These are phyloP conservation scores for Claviceps digitariae DNA, from an alignment of 2,329 filamentous ascomycete genomes.

Conservation along the genomic window DNA sequence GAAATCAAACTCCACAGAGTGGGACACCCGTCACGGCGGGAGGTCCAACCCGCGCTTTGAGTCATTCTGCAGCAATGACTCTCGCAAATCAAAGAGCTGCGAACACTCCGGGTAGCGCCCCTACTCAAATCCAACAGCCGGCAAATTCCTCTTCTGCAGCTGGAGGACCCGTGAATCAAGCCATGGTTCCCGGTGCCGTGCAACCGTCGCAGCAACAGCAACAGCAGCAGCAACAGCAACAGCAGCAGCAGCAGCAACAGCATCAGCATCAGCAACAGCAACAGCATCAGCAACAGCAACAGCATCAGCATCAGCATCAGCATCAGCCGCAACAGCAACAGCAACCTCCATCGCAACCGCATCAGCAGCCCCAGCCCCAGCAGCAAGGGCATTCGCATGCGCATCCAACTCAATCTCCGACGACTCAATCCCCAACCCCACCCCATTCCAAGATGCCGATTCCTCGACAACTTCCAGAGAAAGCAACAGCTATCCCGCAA, in stretches of 20 bases:
- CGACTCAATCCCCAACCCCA: constrained; percentile 26
- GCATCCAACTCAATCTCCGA: constrained; percentile 31
- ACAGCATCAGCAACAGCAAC: constrained; percentile 18
- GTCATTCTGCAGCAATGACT: constrained; percentile 35
- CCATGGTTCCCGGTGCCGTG: constrained; percentile 19
- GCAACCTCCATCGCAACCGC: constrained; percentile 14
- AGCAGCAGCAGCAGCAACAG: constrained; percentile 19
- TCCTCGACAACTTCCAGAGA: constrained; percentile 59
- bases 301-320: constrained; percentile 15
- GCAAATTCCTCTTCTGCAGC: constrained; percentile 12
- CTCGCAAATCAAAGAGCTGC: constrained; percentile 31
- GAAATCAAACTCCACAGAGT: constrained; percentile 36
- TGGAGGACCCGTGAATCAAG: constrained; percentile 17
- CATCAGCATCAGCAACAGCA: constrained; percentile 12
- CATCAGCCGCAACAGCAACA: constrained; percentile 19
- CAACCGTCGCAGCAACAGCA: constrained; percentile 22
- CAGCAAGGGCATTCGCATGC: constrained; percentile 33
- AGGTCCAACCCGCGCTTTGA: constrained; percentile 28
- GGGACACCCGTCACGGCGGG: constrained; percentile 25
- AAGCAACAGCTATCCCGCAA: constrained; percentile 54
- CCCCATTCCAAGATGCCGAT: constrained; percentile 61
- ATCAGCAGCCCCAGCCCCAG: constrained; percentile 18
- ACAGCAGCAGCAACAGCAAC: constrained; percentile 12
- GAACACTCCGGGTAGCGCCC: constrained; percentile 20
- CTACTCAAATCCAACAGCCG: constrained; percentile 18